Evolutionary conservation across 768 basidiomycete species (phyloP), one percentile per base, ranked within the genome.

Genomic region (Mycena rosella): DNA sequence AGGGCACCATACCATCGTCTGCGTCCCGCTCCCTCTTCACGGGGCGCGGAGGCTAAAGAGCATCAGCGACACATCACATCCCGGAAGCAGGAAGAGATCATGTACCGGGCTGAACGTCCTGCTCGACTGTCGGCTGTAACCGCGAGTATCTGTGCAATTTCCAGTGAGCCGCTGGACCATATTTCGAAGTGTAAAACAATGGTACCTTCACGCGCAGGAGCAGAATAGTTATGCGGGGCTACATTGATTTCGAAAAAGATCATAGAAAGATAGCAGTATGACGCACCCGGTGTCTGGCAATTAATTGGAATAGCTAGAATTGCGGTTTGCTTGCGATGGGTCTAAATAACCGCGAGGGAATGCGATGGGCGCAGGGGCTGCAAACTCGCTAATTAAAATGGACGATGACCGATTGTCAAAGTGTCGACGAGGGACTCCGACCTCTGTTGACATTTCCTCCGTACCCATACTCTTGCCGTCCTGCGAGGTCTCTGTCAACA

Each of bases 1-100:
- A n/a, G n/a, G n/a, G 3, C 15, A 38, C 8, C 49, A 6, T 45
- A 54, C 57, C 64, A 14, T 54, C 44, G 5, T 45, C 30, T 15
- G 3, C 20, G 32, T 65, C 64, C 0, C 57, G 57, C 26, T 65
- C 64, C 15, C 64, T 57, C 42, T 65, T 65, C 0, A 65, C 29
- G 13, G 49, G 27, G 7, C 20, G 57, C 0, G 57, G 30, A 29
- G 49, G 49, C 64, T 59, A 27, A n/a, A n/a, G n/a, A n/a, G n/a
- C n/a, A n/a, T n/a, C 17, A n/a, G 17, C 17, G 4, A 53, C 47
- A n/a, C 51, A 55, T 22, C 1, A 3, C 34, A 38, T 34, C 34
- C 9, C 6, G 20, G 30, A 13, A 29, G 7, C 14, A 38, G 17
- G 17, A 27, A 29, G 20, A 17, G 44, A 26, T 26, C 17, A 18